These are phyloP conservation scores for Sindora glabra DNA, from an alignment of 306 rosid species.

Conservation along the genomic window DNA sequence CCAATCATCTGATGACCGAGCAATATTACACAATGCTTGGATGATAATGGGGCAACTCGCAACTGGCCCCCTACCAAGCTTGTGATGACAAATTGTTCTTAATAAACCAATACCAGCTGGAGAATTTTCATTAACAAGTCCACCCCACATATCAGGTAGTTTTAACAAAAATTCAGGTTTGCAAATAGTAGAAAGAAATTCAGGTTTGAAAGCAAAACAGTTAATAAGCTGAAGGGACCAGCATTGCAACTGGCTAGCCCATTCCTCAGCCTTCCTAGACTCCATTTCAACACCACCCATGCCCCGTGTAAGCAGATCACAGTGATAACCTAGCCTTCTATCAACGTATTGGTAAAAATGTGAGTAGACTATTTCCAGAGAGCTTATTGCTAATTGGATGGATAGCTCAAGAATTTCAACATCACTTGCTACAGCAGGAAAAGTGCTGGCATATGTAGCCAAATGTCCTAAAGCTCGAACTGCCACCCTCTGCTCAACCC, in stretches of 20 bases:
- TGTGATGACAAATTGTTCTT: slow-evolving; percentile 93
- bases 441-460: slow-evolving; percentile 88
- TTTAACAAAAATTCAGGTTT: slow-evolving; percentile 76
- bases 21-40: slow-evolving; percentile 89
- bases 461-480: slow-evolving; percentile 98
- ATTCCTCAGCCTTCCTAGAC: slow-evolving; percentile 97
- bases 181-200: slow-evolving; percentile 87
- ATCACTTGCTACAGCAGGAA: slow-evolving; percentile 72
- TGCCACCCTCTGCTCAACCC: slow-evolving; percentile 99
- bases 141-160: slow-evolving; percentile 99
- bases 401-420: slow-evolving; percentile 93
- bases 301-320: slow-evolving; percentile 96
- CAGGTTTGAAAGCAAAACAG: slow-evolving; percentile 93
- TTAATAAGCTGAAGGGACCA: slow-evolving; percentile 99
- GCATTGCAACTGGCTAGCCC: slow-evolving; percentile 99
- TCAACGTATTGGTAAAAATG: slow-evolving; percentile 88
- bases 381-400: slow-evolving; percentile 84
- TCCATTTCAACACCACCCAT: slow-evolving; percentile 99
- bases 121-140: slow-evolving; percentile 94
- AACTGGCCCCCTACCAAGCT: slow-evolving; percentile 91
- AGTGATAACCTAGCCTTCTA: slow-evolving; percentile 90
- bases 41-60: slow-evolving; percentile 71
- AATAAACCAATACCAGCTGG: slow-evolving; percentile 95
- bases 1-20: slow-evolving; percentile 96
- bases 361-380: slow-evolving; percentile 90